Conservation (phyloP, 306 rosid genomes). For the Nissolia schottii region DNA sequence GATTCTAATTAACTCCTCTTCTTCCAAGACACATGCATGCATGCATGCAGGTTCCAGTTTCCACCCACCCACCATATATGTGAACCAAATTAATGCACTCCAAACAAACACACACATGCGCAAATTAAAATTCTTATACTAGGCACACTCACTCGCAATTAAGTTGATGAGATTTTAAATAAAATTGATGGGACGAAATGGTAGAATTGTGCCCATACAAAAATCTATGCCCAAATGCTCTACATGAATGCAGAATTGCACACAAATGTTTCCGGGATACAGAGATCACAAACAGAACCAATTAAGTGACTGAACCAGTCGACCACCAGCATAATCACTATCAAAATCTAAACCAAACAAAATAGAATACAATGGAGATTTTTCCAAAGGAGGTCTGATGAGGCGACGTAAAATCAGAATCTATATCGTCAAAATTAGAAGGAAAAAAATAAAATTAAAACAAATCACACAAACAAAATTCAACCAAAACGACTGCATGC, state of each 20-base stretch:
- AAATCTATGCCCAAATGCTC: no score
- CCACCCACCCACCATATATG: no score
- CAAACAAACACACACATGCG: no score
- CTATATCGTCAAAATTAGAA: no score
- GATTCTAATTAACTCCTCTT: no score
- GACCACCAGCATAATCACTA: neutral
- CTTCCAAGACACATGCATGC: neutral
- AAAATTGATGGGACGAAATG: no score
- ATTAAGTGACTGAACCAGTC: neutral
- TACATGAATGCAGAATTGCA: constrained; percentile 23
- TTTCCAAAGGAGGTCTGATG: constrained; percentile 23
- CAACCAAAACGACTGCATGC: constrained; percentile 25
- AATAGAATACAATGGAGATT: neutral
- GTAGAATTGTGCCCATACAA: no score
- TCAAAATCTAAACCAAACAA: neutral
- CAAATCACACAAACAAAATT: constrained; percentile 2
- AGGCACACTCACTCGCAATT: no score
- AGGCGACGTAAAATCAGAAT: neutral
- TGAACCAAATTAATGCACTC: no score
- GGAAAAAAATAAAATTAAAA: neutral
- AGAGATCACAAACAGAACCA: constrained; percentile 16
- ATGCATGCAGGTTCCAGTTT: no score
- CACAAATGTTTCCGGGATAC: neutral
- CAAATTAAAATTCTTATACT: no score
- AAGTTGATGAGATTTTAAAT: no score